Evolutionary conservation across 306 rosid genomes (phyloP).

Genomic region (Trifolium fragiferum): DNA sequence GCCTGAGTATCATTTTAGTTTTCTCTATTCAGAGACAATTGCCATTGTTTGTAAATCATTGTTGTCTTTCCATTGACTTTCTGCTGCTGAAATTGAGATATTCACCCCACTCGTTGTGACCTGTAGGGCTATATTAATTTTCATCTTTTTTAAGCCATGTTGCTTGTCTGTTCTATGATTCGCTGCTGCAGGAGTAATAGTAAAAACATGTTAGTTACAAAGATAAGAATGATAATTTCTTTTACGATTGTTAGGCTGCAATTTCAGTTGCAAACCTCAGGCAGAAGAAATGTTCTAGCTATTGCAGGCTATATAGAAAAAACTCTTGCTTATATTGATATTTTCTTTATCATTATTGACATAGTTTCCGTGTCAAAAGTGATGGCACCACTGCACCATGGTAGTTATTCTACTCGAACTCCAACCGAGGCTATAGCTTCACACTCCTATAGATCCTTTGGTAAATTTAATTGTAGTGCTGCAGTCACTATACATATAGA

Average conservation of each 20-base stretch:
- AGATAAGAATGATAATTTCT: background rate
- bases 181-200: background rate
- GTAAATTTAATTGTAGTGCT: background rate
- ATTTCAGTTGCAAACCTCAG: conserved; percentile 17
- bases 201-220: conserved; percentile 11
- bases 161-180: conserved; percentile 19
- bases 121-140: conserved; percentile 6
- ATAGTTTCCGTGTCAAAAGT: conserved; percentile 19
- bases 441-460: background rate
- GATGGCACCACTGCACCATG: background rate
- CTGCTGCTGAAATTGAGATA: conserved; percentile 2
- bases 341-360: conserved; percentile 7
- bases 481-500: background rate
- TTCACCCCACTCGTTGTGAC: background rate
- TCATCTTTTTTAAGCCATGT: background rate
- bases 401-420: conserved; percentile 8
- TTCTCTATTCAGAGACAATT: conserved; percentile 16
- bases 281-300: conserved; percentile 1
- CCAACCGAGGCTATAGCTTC: conserved; percentile 4
- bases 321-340: conserved; percentile 1
- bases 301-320: conserved; percentile 2
- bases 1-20: conserved; percentile 26
- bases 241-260: conserved; percentile 15
- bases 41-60: conserved; percentile 32
- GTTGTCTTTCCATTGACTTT: background rate